These are phyloP conservation scores for Penicillium italicum DNA, from an alignment of 2,329 filamentous ascomycete genomes.

Conservation along the genomic window DNA sequence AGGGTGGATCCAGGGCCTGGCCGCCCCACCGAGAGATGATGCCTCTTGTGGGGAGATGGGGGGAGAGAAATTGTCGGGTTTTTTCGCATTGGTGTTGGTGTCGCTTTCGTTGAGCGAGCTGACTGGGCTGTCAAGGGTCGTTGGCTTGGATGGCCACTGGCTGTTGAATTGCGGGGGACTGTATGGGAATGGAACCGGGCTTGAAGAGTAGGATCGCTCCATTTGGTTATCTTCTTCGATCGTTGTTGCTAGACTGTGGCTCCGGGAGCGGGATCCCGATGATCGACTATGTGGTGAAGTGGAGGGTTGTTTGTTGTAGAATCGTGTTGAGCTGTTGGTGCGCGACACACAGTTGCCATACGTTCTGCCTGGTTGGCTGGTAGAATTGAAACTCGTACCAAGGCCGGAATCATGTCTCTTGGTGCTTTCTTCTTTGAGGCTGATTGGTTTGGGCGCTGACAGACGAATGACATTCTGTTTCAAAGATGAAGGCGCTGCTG, in stretches of 20 bases:
- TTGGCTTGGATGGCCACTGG: conserved; percentile 1
- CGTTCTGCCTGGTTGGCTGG: background rate
- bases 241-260: conserved; percentile 11
- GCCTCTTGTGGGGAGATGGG: background rate
- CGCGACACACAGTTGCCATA: conserved; percentile 1
- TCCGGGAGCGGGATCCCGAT: background rate
- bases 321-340: conserved; percentile 8
- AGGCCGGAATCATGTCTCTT: conserved; percentile 16
- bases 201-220: conserved; percentile 11
- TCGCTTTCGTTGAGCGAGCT: conserved; percentile 2
- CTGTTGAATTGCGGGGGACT: conserved; percentile 15
- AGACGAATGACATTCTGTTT: conserved; percentile 6
- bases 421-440: conserved; percentile 1
- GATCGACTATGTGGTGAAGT: conserved; percentile 2
- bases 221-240: conserved; percentile 1
- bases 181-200: conserved; percentile 17
- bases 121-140: background rate
- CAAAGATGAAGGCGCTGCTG: background rate
- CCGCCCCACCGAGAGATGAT: conserved; percentile 11
- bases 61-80: background rate
- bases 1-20: conserved; percentile 14
- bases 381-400: background rate
- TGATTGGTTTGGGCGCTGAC: conserved; percentile 2
- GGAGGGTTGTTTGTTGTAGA: conserved; percentile 16
- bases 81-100: background rate